Base-by-base conservation (phyloP, 345 rosid genomes). In the Hevea brasiliensis region DNA sequence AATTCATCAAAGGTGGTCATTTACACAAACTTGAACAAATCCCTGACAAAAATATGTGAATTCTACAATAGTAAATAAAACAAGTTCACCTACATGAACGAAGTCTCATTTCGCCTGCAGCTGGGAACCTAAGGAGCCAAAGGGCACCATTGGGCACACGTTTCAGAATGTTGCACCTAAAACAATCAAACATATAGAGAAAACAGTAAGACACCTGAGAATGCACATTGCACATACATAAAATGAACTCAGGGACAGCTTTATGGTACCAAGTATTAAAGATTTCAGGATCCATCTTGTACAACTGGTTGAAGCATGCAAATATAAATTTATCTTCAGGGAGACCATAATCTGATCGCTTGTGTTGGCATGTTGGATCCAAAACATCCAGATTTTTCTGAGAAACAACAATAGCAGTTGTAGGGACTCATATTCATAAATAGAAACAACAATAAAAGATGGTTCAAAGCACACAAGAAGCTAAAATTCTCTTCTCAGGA, bases 211-310 rank as follows among this genome's bases (percentile, higher is more conserved):
- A 51, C 5, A 60, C 57, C 23, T 35, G 55, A 47, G 37, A 29
- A n/a, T n/a, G 11, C 6, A 17, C 18, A 7, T 15, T 18, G 54
- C 32, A 67, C 2, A 40, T 18, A 24, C 13, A 65, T 4, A 17
- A 69, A 27, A 47, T 12, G 11, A 68, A 50, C 14, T 59, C 0
- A 23, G 72, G 57, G 40, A 27, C 40, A 54, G 53, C 70, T 20
- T 56, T n/a, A 61, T 29, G 54, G 78, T 87, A 93, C 99, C 99
- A 96, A 50, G 96, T 90, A 81, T 87, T 86, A 32, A 90, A 88
- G 69, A 96, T 88, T 61, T 91, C 99, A 70, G 98, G 99, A 87
- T 96, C 99, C 99, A 96, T 96, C 78, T 96, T 96, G 86, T 96
- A 96, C 74, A 96, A 79, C 76, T 96, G 99, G 85, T 96, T 96